Evolutionary conservation across 306 rosid genomes (phyloP).

Genomic region (Medicago arabica): DNA sequence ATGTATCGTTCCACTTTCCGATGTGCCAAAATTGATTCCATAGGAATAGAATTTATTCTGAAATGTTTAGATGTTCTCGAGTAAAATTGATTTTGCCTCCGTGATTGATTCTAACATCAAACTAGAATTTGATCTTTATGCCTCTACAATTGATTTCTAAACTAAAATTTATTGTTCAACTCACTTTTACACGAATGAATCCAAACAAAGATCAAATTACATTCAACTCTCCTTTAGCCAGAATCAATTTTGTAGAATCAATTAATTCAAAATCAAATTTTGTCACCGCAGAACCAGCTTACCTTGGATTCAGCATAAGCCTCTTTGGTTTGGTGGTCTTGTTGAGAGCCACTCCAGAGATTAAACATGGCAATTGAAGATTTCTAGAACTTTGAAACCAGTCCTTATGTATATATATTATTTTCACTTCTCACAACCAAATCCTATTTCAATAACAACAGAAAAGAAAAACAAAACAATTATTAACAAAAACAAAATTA

Average conservation of each 20-base stretch:
- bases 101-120: background rate
- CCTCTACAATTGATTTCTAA: background rate
- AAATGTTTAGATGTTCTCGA: too few relatives aligned
- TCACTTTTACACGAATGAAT: background rate
- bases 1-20: too few relatives aligned
- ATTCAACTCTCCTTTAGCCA: background rate
- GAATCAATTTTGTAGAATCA: too few relatives aligned
- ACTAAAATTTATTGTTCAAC: background rate
- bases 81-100: too few relatives aligned
- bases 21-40: too few relatives aligned
- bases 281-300: background rate
- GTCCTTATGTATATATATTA: constrained; percentile 17
- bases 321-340: constrained; percentile 40
- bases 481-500: background rate
- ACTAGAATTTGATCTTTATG: background rate
- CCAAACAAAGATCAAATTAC: background rate
- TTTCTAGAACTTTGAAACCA: constrained; percentile 28
- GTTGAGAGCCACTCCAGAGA: constrained; percentile 45
- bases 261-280: background rate
- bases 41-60: too few relatives aligned
- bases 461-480: background rate
- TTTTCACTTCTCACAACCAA: constrained; percentile 24
- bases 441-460: constrained; percentile 32
- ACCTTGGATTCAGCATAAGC: constrained; percentile 51
- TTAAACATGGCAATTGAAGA: constrained; percentile 48